phyloP scores from a whole-genome alignment of 2,329 filamentous ascomycete species.

The Trichoderma brevicompactum region DNA sequence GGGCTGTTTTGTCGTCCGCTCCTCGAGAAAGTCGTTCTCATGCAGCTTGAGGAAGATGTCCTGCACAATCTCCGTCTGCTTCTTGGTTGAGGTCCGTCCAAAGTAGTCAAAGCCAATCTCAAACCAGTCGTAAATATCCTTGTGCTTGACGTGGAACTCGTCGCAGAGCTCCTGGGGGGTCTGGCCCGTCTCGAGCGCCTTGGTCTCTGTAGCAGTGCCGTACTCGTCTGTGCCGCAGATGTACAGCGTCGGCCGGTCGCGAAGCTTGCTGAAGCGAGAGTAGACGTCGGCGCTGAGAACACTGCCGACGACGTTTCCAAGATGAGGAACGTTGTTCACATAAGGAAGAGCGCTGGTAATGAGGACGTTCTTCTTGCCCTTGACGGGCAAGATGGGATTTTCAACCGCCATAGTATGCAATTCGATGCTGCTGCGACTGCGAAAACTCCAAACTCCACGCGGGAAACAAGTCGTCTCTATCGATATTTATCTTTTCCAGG shows the following conservation, averaged over 20 bases:
- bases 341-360: constrained; percentile 93
- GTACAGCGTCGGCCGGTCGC: constrained; percentile 79
- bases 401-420: constrained; percentile 27
- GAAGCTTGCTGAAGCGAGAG: constrained; percentile 77
- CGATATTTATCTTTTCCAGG: not conserved
- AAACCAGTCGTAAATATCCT: constrained; percentile 95
- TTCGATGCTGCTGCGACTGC: not conserved
- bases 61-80: constrained; percentile 93
- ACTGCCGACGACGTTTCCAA: constrained; percentile 86
- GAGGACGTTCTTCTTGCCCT: constrained; percentile 83
- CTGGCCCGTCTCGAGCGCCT: constrained; percentile 85
- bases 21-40: constrained; percentile 85
- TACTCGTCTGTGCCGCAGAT: constrained; percentile 89
- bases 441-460: constrained; percentile 13
- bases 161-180: constrained; percentile 84
- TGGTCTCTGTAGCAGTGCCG: constrained; percentile 93
- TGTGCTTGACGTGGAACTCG: constrained; percentile 90
- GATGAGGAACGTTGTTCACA: constrained; percentile 73
- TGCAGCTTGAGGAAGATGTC: constrained; percentile 86
- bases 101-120: constrained; percentile 94
- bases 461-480: not conserved
- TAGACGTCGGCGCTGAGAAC: constrained; percentile 90
- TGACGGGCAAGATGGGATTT: constrained; percentile 61
- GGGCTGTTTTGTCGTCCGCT: constrained; percentile 84
- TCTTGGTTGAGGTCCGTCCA: constrained; percentile 83